phyloP scores from a whole-genome alignment of 257 asterid genomes.

The Scutellaria baicalensis region DNA sequence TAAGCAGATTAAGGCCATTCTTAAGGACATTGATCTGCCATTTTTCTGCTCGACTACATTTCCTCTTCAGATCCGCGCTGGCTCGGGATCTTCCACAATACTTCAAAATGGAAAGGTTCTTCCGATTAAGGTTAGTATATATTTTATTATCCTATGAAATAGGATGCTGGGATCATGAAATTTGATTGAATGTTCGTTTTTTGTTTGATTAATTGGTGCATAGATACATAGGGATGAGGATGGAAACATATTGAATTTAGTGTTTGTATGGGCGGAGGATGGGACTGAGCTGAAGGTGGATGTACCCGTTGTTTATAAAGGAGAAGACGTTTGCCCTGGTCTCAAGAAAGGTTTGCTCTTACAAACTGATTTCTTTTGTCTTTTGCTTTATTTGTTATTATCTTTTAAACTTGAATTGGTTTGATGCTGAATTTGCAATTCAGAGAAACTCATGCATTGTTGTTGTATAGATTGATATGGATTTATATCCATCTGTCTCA shows the following conservation, averaged over 20 bases:
- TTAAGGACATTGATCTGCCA: constrained; percentile 52
- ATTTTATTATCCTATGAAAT: not conserved
- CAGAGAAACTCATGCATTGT: too few species aligned
- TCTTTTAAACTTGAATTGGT: not conserved
- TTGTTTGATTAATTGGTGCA: constrained; percentile 6
- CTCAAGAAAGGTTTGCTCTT: constrained; percentile 64
- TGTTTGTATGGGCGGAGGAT: constrained; percentile 94
- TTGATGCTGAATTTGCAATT: too few species aligned
- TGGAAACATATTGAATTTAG: constrained; percentile 82
- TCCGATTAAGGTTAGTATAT: constrained; percentile 65
- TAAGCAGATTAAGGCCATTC: constrained; percentile 76
- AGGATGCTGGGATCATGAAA: not conserved
- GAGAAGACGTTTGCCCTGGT: constrained; percentile 86
- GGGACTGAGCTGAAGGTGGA: constrained; percentile 71
- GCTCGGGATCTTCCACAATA: constrained; percentile 75
- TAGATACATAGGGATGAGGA: constrained; percentile 73
- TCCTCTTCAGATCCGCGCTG: constrained; percentile 87
- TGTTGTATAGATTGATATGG: too few species aligned
- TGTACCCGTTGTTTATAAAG: constrained; percentile 75
- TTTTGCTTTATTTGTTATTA: not conserved
- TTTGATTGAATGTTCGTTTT: not conserved
- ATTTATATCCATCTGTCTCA: too few species aligned
- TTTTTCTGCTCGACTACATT: constrained; percentile 77
- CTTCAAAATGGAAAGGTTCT: constrained; percentile 68
- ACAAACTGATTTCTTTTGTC: not conserved